Evolutionary conservation across 495 filamentous ascomycete genomes (phyloP), one percentile per base, ranked within the genome.

Genomic region (Thozetella sp.): DNA sequence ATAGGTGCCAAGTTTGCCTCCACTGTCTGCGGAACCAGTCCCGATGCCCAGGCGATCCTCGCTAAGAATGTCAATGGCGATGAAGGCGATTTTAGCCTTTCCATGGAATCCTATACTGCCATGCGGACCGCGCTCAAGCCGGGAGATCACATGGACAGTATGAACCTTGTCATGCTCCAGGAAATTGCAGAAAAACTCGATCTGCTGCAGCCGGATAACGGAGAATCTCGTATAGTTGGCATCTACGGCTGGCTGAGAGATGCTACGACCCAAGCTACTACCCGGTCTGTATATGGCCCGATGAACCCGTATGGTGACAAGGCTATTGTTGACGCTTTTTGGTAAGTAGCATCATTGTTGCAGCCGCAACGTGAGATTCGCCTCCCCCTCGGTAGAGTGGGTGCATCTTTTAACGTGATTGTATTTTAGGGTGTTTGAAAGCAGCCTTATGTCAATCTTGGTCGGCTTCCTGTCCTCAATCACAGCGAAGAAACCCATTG

Each of bases 371-470:
- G 17, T 27, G 26, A 37, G 3, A 25, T 25, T 26, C n/a, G 22
- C 54, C 55, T n/a, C 26, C 22, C 19, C 37, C 54, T 79, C n/a
- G n/a, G n/a, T n/a, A n/a, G n/a, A n/a, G n/a, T n/a, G n/a, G n/a
- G n/a, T n/a, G n/a, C n/a, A n/a, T n/a, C n/a, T n/a, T n/a, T n/a
- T n/a, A n/a, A n/a, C n/a, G n/a, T n/a, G n/a, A n/a, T n/a, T n/a
- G n/a, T n/a, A n/a, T n/a, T n/a, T n/a, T n/a, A n/a, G 80, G 80
- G 68, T 76, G 10, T 78, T 80, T 53, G 76, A 83, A 55, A 58
- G 55, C 6, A 71, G 76, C 51, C 56, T 83, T 12, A 70, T 72
- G 34, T 58, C 60, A 15, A 59, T 80, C 9, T 53, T 78, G 0
- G 22, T 72, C 20, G 69, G 73, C 12, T 50, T 74, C 24, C 30